Base-by-base conservation (phyloP, 2,329 filamentous ascomycete genomes). In the Xylariales sp. region DNA sequence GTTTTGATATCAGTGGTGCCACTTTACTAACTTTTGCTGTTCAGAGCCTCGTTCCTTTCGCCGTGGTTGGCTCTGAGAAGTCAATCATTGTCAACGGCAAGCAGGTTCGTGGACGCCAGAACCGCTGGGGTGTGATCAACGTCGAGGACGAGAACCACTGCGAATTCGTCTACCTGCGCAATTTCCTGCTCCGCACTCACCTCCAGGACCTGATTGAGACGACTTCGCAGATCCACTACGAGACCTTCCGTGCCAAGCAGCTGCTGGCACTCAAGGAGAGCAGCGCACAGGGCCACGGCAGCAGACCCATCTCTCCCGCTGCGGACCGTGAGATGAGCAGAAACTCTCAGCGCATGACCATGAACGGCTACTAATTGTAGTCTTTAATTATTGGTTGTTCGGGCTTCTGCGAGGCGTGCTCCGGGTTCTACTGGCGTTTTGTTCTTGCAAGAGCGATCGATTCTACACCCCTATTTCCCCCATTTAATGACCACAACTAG, bases 221-320 rank as follows among this genome's bases (percentile, higher is more conserved):
- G 21, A 98, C 93, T 33, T 96, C 90, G 53, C 93, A 98, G 75
- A 98, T 96, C 68, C 93, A 98, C 78, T 98, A 98, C 76, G 93
- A 98, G 77, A 95, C 89, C 43, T 98, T 98, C 90, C 90, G 93
- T 68, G 90, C 93, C 57, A 98, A 98, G 83, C 93, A 98, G 70
- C 76, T 98, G 57, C 73, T 98, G 60, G 93, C 93, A 41, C 78
- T 98, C 63, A 98, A 97, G 81, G 93, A 98, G 76, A 95, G 86
- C 76, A 95, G 88, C 60, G 88, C 88, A 52, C 86, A 88, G 50
- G 85, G 83, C 49, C 72, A 81, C 53, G 80, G 83, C 50, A 93
- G 88, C 72, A 79, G 91, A 63, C 93, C 93, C 59, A 98, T 98
- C 74, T 95, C 88, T 63, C 93, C 93, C 44, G 78, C 89, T 44